phyloP scores from a whole-genome alignment of 768 basidiomycete genomes.

The Lentinula sp. region DNA sequence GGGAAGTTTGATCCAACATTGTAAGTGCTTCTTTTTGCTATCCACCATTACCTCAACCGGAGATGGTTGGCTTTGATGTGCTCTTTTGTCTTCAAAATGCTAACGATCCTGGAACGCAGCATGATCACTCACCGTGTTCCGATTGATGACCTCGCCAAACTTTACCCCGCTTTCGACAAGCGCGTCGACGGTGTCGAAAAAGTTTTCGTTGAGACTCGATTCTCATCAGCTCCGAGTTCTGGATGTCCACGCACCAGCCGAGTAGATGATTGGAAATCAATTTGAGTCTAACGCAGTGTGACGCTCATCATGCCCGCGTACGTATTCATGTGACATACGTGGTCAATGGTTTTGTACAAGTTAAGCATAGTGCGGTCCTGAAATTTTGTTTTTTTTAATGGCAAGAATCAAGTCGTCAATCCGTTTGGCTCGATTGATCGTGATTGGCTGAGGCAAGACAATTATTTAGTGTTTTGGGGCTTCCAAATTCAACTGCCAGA shows the following conservation, averaged over 20 bases:
- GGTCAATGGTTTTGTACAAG: not conserved
- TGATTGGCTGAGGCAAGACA: not conserved
- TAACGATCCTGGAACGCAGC: conserved; percentile 17
- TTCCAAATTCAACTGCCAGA: not conserved
- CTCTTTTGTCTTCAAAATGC: not conserved
- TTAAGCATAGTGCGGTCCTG: not conserved
- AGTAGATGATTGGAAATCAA: conserved; percentile 36
- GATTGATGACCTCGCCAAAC: conserved; percentile 59
- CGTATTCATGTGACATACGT: not conserved
- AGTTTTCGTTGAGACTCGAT: conserved; percentile 70
- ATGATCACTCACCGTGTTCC: conserved; percentile 53
- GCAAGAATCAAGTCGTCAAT: not conserved
- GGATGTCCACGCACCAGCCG: conserved; percentile 48
- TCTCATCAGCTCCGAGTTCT: conserved; percentile 33
- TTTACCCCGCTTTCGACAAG: conserved; percentile 62
- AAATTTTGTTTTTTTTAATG: no score
- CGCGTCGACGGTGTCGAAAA: conserved; percentile 53
- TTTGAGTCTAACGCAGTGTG: not conserved
- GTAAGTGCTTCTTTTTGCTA: conserved; percentile 23
- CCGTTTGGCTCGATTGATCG: not conserved
- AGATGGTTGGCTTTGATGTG: not conserved
- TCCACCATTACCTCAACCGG: not conserved
- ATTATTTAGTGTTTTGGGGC: no score
- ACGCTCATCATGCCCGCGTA: not conserved
- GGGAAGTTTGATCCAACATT: conserved; percentile 64